Evolutionary conservation across 2,329 filamentous ascomycete genomes (phyloP).

Genomic region (Aspergillus spinulosporus): DNA sequence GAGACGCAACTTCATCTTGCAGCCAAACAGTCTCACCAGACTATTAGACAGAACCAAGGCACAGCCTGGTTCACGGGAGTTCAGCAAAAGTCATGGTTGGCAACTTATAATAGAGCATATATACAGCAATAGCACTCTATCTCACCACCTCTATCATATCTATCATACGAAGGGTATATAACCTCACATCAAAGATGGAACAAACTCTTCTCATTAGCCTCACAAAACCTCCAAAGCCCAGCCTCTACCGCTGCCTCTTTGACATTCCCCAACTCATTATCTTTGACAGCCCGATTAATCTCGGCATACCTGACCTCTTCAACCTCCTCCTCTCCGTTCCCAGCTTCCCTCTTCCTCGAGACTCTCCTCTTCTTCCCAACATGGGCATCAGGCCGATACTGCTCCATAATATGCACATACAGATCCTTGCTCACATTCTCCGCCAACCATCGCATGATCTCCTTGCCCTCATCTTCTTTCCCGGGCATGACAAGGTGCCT

Average conservation of each 20-base stretch:
- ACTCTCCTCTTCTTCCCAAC: conserved; percentile 67
- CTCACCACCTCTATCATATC: too few species aligned
- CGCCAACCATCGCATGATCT: conserved; percentile 70
- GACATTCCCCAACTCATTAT: conserved; percentile 66
- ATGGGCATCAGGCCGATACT: conserved; percentile 78
- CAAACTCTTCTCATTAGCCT: conserved; percentile 58
- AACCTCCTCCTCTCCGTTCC: conserved; percentile 23
- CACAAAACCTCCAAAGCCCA: conserved; percentile 77
- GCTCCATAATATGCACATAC: conserved; percentile 87
- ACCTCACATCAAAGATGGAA: conserved; percentile 44
- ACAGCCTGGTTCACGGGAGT: too few species aligned
- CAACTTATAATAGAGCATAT: too few species aligned
- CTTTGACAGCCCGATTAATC: conserved; percentile 70
- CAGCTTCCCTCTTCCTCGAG: conserved; percentile 12
- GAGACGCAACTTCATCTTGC: too few species aligned
- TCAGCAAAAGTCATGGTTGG: too few species aligned
- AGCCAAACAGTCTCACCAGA: too few species aligned
- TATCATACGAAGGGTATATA: too few species aligned
- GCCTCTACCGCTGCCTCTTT: conserved; percentile 67
- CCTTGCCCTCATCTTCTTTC: conserved; percentile 63
- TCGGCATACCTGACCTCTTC: conserved; percentile 67
- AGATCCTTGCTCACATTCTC: conserved; percentile 70
- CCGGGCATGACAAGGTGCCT: conserved; percentile 85
- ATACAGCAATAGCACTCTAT: too few species aligned
- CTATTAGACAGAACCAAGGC: too few species aligned